Percentiles rank a stretch among this genome's conserved stretches.
Conservation (phyloP, 306 rosid genomes). For the Trichosanthes truncata region DNA sequence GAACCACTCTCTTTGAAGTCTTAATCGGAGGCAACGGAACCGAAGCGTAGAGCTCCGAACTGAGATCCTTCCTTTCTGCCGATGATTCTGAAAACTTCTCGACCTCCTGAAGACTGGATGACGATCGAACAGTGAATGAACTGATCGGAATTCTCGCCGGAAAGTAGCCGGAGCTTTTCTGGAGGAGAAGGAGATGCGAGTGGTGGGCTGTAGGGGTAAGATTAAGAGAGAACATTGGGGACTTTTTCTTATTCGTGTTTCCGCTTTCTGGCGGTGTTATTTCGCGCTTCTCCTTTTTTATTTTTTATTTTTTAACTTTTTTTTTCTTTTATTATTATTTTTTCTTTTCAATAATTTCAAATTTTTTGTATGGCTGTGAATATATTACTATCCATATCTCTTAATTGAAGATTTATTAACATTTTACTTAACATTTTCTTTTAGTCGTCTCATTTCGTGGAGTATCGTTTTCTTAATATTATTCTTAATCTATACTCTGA, state of each 20-base stretch:
- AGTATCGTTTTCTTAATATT: too few species aligned
- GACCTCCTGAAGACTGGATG: slow-evolving; percentile 36
- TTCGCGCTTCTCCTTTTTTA: slow-evolving; percentile 3
- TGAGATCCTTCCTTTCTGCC: slow-evolving; percentile 12
- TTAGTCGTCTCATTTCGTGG: too few species aligned
- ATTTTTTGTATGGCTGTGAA: neutral
- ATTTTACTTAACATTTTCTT: too few species aligned
- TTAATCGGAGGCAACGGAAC: slow-evolving; percentile 34
- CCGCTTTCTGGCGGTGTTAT: neutral
- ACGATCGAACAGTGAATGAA: slow-evolving; percentile 27
- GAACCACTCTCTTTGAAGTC: slow-evolving; percentile 64
- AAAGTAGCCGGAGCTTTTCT: slow-evolving; percentile 12
- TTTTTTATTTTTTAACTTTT: neutral
- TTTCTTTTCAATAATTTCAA: neutral
- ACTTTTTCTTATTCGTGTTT: neutral
- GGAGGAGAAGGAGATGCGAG: neutral
- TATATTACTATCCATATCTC: neutral
- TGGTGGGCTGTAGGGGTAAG: neutral
- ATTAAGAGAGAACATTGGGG: slow-evolving; percentile 24
- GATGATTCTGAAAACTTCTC: slow-evolving; percentile 16
- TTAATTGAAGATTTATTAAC: neutral
- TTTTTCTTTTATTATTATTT: neutral
- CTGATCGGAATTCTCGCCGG: neutral
- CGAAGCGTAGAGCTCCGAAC: slow-evolving; percentile 32
- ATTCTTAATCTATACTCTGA: too few species aligned